Evolutionary conservation across 495 filamentous ascomycete species (phyloP).

Genomic region (Echria macrotheca): DNA sequence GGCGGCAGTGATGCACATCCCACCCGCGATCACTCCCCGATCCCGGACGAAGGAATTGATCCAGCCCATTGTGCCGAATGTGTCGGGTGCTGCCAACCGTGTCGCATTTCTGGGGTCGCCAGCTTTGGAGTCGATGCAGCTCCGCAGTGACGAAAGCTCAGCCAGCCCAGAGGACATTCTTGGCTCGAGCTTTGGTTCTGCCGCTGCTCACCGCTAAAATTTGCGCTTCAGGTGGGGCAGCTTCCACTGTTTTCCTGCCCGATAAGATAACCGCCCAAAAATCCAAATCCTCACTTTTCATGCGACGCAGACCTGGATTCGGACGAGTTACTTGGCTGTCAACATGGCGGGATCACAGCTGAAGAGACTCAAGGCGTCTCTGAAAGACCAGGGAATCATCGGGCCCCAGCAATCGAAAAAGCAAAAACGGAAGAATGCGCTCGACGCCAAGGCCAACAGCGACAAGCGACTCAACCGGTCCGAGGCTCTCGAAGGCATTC

Average conservation of each 20-base stretch:
- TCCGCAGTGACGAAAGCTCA: no score
- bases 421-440: conserved; percentile 68
- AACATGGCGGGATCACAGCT: conserved; percentile 92
- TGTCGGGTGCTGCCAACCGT: not conserved
- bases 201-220: conserved; percentile 25
- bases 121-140: no score
- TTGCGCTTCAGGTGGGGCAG: conserved; percentile 17
- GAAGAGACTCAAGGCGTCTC: conserved; percentile 86
- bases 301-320: not conserved
- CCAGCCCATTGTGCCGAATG: conserved; percentile 25
- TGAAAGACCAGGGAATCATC: conserved; percentile 79
- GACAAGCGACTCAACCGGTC: conserved; percentile 67
- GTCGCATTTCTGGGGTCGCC: conserved; percentile 5
- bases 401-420: conserved; percentile 90
- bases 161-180: no score
- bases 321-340: not conserved
- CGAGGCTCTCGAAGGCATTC: conserved; percentile 72
- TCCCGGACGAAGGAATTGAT: conserved; percentile 30
- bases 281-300: conserved; percentile 12
- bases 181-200: no score
- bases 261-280: conserved; percentile 33
- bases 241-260: not conserved
- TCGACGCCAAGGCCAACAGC: conserved; percentile 53
- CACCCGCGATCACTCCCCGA: conserved; percentile 38
- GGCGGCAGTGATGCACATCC: conserved; percentile 34